Evolutionary conservation across 805 yeast genomes (phyloP).

Genomic region (Candida odintsovae): DNA sequence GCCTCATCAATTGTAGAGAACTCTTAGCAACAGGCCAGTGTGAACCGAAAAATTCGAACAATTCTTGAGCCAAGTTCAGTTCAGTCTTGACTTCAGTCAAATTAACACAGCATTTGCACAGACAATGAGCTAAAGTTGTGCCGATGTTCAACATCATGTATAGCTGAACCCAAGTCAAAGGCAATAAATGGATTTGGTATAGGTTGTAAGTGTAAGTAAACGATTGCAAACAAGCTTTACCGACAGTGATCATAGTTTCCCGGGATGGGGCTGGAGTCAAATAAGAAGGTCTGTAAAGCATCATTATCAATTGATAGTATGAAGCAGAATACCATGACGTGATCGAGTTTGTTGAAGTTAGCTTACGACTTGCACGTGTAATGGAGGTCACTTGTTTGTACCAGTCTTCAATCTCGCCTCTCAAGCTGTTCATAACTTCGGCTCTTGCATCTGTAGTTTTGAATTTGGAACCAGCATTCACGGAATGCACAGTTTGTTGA

Average conservation of each 20-base stretch:
- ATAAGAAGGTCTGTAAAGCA: conserved; percentile 43
- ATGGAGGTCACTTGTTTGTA: conserved; percentile 19
- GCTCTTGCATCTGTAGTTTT: conserved; percentile 6
- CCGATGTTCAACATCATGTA: conserved; percentile 42
- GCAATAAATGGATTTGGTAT: conserved; percentile 38
- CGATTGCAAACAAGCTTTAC: conserved; percentile 38
- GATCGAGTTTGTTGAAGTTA: conserved; percentile 5
- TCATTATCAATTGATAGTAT: conserved; percentile 38
- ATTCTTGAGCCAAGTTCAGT: conserved; percentile 39
- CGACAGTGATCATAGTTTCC: conserved; percentile 32
- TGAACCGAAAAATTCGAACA: conserved; percentile 38
- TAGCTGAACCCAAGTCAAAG: conserved; percentile 45
- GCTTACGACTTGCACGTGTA: conserved; percentile 14
- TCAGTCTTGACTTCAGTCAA: conserved; percentile 40
- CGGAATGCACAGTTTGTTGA: conserved; percentile 40
- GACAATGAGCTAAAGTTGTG: conserved; percentile 40
- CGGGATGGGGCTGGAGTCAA: conserved; percentile 38
- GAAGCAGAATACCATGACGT: conserved; percentile 32
- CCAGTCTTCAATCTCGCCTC: conserved; percentile 31
- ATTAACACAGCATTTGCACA: conserved; percentile 42
- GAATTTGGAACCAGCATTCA: conserved; percentile 27
- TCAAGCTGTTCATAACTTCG: conserved; percentile 4
- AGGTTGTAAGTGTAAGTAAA: conserved; percentile 37
- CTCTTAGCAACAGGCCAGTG: conserved; percentile 42
- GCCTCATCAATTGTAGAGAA: conserved; percentile 39